Base-by-base conservation (phyloP, 768 basidiomycete species). In the Agaricus bisporus region DNA sequence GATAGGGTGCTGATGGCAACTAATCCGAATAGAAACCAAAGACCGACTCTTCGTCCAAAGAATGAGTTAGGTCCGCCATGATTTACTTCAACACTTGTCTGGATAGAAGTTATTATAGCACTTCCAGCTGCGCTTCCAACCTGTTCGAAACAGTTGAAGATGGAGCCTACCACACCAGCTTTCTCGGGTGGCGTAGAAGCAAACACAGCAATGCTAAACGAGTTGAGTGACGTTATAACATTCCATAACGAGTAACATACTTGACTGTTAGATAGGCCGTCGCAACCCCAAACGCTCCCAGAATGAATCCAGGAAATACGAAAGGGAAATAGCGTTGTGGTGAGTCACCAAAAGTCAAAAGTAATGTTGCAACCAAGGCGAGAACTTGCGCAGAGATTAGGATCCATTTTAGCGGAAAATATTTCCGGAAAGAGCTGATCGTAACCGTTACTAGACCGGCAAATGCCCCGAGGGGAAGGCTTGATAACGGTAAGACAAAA, bases 61-160 rank as follows among this genome's bases (percentile, higher is more conserved):
- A 42, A 42, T 17, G 28, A 20, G 7, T 5, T 17, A 7, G 37
- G 17, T 28, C 49, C 9, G 42, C 49, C 49, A 32, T 32, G 32
- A 11, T 32, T 11, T 5, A 26, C 20, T 10, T 51, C 41, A 28
- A 79, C 66, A 37, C 72, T 72, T 3, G 68, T 65, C 66, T 76
- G 61, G 58, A 80, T 78, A 18, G 76, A 72, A 39, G 61, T 70
- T 35, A 77, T 68, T n/a, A 68, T 68, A 10, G 80, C 72, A 37
- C 75, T 64, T 17, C 76, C 77, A n/a, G 76, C 63, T 4, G 80
- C 78, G 5, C 70, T 71, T 36, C 77, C 76, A 53, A 78, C 64
- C 59, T 81, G 76, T 2, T 79, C 68, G 12, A 75, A 74, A 17
- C 71, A 69, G 55, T 78, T 78, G 66, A 76, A 78, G 41, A 81